Percentiles rank a stretch among this genome's conserved stretches.
Evolutionary conservation across 139 green algal genomes (phyloP).

Genomic region (Chara braunii): DNA sequence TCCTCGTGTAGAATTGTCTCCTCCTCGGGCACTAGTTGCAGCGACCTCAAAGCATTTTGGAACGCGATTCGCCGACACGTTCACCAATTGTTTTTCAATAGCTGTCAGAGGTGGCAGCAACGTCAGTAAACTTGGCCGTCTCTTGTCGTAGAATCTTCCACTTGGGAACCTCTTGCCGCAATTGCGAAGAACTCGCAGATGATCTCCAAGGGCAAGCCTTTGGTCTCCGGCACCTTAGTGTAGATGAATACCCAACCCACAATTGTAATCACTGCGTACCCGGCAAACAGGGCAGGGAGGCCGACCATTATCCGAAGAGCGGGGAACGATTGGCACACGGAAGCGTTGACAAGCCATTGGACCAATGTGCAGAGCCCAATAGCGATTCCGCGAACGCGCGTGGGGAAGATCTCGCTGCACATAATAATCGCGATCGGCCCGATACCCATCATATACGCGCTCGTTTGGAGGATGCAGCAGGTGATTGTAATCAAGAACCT

Average conservation of each 20-base stretch:
- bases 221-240: constrained; percentile 30
- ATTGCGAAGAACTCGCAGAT: constrained; percentile 38
- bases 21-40: too few species aligned
- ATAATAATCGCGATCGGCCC: constrained; percentile 36
- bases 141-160: too few species aligned
- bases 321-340: constrained; percentile 33
- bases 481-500: too few species aligned
- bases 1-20: too few species aligned
- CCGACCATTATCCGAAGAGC: constrained; percentile 7
- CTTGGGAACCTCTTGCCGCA: constrained; percentile 5
- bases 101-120: too few species aligned
- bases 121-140: too few species aligned
- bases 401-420: constrained; percentile 39
- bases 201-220: constrained; percentile 30
- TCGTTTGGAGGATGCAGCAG: too few species aligned
- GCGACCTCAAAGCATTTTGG: too few species aligned
- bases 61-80: too few species aligned
- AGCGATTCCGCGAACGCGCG: constrained; percentile 19
- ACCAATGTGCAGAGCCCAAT: constrained; percentile 25
- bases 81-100: too few species aligned
- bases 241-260: constrained; percentile 30
- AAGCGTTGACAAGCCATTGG: constrained; percentile 28
- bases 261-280: constrained; percentile 21
- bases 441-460: constrained; percentile 34
- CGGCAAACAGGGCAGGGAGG: constrained; percentile 17